phyloP scores from a whole-genome alignment of 805 yeast species.

The Kodamaea restingae region DNA sequence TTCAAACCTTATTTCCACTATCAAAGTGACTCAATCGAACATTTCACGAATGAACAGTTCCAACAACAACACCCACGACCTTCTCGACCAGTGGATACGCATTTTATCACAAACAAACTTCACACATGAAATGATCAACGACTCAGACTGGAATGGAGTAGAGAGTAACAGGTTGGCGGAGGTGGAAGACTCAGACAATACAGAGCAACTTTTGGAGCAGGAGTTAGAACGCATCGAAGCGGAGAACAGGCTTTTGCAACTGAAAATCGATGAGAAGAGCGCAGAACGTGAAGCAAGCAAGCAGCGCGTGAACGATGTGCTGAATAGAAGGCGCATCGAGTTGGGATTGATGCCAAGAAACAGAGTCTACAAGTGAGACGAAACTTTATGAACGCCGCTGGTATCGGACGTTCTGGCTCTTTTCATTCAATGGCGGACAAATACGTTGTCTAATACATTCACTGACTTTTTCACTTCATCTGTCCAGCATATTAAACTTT shows the following conservation, averaged over 20 bases:
- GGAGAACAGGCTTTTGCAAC: slow-evolving; percentile 23
- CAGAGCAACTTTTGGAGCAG: slow-evolving; percentile 23
- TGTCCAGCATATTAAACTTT: no score
- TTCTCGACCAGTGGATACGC: slow-evolving; percentile 57
- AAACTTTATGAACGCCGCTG: no score
- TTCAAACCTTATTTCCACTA: slow-evolving; percentile 26
- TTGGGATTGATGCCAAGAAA: slow-evolving; percentile 16
- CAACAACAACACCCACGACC: slow-evolving; percentile 44
- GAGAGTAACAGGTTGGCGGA: slow-evolving; percentile 6
- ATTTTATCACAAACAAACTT: slow-evolving; percentile 61
- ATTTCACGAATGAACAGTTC: slow-evolving; percentile 35
- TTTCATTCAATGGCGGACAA: no score
- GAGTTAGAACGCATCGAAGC: slow-evolving; percentile 23
- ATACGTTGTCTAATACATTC: no score
- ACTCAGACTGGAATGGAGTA: slow-evolving; percentile 38
- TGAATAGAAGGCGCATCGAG: slow-evolving; percentile 20
- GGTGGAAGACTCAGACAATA: slow-evolving; percentile 18
- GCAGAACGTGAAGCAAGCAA: slow-evolving; percentile 11
- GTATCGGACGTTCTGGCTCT: no score
- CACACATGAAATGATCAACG: slow-evolving; percentile 45
- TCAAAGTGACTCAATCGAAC: slow-evolving; percentile 23
- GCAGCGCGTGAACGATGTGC: slow-evolving; percentile 11
- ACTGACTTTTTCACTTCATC: no score
- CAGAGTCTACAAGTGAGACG: slow-evolving; percentile 5
- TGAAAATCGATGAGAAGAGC: slow-evolving; percentile 18